phyloP scores from a whole-genome alignment of 495 filamentous ascomycete species.

The Barbatosphaeria neglecta region DNA sequence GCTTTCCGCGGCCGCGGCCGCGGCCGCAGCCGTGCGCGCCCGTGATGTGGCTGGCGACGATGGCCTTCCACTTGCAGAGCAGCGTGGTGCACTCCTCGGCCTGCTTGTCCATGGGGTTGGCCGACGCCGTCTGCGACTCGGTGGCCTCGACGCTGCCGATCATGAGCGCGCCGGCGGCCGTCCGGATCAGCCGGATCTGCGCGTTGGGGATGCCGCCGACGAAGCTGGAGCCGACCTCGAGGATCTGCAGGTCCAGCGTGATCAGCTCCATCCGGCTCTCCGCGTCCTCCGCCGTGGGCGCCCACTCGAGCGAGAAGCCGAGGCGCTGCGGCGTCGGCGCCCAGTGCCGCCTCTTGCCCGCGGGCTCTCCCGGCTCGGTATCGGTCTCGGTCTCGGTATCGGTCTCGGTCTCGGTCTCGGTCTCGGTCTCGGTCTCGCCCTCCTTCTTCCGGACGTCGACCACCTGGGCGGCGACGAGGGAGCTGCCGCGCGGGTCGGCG shows the following conservation, averaged over 20 bases:
- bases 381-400: slow-evolving; percentile 3
- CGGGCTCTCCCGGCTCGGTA: slow-evolving; percentile 5
- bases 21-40: slow-evolving; percentile 13
- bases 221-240: slow-evolving; percentile 35
- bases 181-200: slow-evolving; percentile 32
- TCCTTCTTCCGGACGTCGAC: slow-evolving; percentile 1
- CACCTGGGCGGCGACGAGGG: slow-evolving; percentile 18
- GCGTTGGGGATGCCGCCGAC: slow-evolving; percentile 34
- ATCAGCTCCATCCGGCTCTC: slow-evolving; percentile 26
- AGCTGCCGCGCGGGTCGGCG: slow-evolving; percentile 13
- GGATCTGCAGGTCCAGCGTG: slow-evolving; percentile 33
- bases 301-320: slow-evolving; percentile 24
- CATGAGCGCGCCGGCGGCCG: slow-evolving; percentile 25
- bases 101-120: slow-evolving; percentile 11
- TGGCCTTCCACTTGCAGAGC: slow-evolving; percentile 34
- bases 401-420: slow-evolving; percentile 4
- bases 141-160: slow-evolving; percentile 23
- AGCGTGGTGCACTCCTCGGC: slow-evolving; percentile 30
- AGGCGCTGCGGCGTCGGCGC: slow-evolving; percentile 15
- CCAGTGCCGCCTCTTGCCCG: slow-evolving; percentile 1
- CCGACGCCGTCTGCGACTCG: slow-evolving; percentile 5
- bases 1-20: no score
- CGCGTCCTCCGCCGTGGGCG: slow-evolving; percentile 13
- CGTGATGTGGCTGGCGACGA: slow-evolving; percentile 28
- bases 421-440: not conserved